A percentile compares a stretch with the other conserved stretches of the same genome.
Evolutionary conservation across 179 eudicot genomes (phyloP).

Genomic region (Beta corolliflora): DNA sequence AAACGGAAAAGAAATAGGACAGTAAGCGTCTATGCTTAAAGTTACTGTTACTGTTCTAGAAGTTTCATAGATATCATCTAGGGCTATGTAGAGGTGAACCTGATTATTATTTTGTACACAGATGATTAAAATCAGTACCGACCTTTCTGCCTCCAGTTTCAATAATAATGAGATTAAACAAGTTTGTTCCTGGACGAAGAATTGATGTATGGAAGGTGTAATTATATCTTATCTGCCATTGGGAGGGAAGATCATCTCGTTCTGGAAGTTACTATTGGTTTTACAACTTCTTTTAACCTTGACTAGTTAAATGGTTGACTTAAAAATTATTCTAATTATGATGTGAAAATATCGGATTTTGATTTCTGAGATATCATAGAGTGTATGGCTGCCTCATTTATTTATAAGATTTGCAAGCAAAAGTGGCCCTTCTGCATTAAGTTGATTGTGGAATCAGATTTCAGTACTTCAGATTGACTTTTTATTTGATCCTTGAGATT

Average conservation of each 20-base stretch:
- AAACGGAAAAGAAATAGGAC: neutral
- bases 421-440: neutral
- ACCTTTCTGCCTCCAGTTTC: too few species aligned
- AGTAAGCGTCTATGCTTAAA: neutral
- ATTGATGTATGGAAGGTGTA: too few species aligned
- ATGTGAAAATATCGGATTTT: neutral
- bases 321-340: neutral
- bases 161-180: too few species aligned
- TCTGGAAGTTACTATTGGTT: too few species aligned
- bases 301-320: neutral
- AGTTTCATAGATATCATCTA: neutral
- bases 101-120: neutral
- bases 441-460: neutral
- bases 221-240: too few species aligned
- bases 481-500: constrained; percentile 8
- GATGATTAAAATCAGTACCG: too few species aligned
- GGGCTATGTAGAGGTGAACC: neutral
- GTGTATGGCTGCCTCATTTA: neutral
- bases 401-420: neutral
- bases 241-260: too few species aligned
- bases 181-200: too few species aligned
- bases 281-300: too few species aligned
- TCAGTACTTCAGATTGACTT: neutral
- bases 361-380: neutral
- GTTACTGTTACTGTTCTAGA: neutral